Evolutionary conservation across 1,284 basidiomycete species (phyloP).

Genomic region (Microbotryomycetes sp.): DNA sequence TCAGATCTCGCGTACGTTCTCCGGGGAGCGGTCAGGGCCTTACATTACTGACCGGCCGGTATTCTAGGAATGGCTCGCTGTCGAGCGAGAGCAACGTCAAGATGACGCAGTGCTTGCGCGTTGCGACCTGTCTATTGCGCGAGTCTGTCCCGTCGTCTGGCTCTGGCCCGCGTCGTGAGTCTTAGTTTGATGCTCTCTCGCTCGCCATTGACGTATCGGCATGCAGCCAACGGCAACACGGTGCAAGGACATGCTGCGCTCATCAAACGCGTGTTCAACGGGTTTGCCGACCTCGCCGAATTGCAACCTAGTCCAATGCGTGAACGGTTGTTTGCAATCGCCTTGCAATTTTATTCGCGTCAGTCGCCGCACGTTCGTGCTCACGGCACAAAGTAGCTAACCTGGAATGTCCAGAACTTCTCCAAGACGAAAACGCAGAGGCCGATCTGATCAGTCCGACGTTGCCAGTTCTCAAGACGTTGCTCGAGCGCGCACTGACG

Average conservation of each 20-base stretch:
- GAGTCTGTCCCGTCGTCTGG: slow-evolving; percentile 54
- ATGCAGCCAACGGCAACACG: slow-evolving; percentile 5
- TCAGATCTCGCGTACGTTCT: too few species aligned
- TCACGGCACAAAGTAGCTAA: neutral
- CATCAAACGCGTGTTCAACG: slow-evolving; percentile 59
- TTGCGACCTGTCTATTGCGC: slow-evolving; percentile 70
- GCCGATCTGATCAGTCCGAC: slow-evolving; percentile 71
- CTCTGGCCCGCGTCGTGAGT: slow-evolving; percentile 46
- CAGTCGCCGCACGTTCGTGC: slow-evolving; percentile 31
- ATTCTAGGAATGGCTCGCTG: neutral
- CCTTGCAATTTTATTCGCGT: slow-evolving; percentile 73
- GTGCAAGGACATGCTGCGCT: slow-evolving; percentile 48
- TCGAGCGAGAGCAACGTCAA: slow-evolving; percentile 35
- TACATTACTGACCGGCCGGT: neutral
- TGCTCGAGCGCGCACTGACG: slow-evolving; percentile 51
- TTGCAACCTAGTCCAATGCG: slow-evolving; percentile 53
- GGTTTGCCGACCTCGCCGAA: slow-evolving; percentile 58
- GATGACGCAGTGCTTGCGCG: slow-evolving; percentile 65
- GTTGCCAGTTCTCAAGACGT: slow-evolving; percentile 64
- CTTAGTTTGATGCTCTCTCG: slow-evolving; percentile 33
- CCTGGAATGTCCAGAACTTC: slow-evolving; percentile 56
- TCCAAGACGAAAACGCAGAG: slow-evolving; percentile 73
- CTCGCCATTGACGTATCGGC: neutral
- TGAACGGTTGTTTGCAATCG: slow-evolving; percentile 72
- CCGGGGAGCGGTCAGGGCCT: too few species aligned